These are phyloP conservation scores for Cercis canadensis DNA, from an alignment of 306 rosid genomes.

Conservation along the genomic window DNA sequence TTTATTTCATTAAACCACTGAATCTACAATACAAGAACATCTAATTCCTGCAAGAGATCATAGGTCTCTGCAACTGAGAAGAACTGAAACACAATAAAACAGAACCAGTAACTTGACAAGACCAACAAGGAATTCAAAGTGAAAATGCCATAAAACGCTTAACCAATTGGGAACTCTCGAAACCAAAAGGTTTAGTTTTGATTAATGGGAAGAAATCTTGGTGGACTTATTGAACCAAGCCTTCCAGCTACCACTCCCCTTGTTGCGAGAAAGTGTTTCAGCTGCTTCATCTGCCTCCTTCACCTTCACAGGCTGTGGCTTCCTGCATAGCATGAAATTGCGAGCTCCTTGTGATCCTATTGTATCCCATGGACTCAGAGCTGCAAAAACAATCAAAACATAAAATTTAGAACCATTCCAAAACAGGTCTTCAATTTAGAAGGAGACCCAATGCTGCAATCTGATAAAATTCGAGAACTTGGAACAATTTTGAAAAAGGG, in stretches of 20 bases:
- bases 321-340: conserved; percentile 87
- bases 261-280: conserved; percentile 39
- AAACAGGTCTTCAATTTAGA: background rate
- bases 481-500: background rate
- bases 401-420: conserved; percentile 3
- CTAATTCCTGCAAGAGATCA: no score
- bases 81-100: no score
- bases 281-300: conserved; percentile 31
- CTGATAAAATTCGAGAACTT: no score
- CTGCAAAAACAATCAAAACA: conserved; percentile 48
- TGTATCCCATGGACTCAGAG: conserved; percentile 75
- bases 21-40: no score
- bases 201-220: conserved; percentile 75
- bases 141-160: no score
- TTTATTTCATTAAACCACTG: no score
- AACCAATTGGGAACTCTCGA: no score
- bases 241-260: conserved; percentile 77
- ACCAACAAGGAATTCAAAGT: no score
- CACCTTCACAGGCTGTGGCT: conserved; percentile 57
- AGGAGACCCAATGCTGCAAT: no score
- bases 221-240: conserved; percentile 88
- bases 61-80: no score
- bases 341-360: conserved; percentile 86
- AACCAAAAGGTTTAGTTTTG: no score
- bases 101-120: no score